These are phyloP conservation scores for Mytilinidion resinicola DNA, from an alignment of 495 filamentous ascomycete species.

Conservation along the genomic window DNA sequence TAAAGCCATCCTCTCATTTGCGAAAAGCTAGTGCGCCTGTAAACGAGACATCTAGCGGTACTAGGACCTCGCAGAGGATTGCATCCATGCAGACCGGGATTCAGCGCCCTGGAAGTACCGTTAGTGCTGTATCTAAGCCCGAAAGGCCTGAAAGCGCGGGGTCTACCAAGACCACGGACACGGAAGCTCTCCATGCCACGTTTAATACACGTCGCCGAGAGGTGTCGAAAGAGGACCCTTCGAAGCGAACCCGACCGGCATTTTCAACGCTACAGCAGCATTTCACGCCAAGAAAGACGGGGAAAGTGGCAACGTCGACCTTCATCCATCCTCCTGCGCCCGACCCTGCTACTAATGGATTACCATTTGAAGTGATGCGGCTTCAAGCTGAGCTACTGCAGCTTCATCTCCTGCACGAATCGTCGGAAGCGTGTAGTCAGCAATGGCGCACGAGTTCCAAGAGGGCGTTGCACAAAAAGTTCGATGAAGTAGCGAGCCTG, in stretches of 20 bases:
- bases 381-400: conserved; percentile 70
- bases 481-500: conserved; percentile 33
- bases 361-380: conserved; percentile 11
- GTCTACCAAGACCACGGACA: conserved; percentile 1
- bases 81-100: background rate
- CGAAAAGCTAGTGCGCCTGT: background rate
- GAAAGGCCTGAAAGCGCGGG: conserved; percentile 8
- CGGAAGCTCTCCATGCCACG: background rate
- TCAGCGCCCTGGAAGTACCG: conserved; percentile 11
- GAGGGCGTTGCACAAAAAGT: conserved; percentile 37
- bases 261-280: conserved; percentile 66
- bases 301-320: conserved; percentile 50
- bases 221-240: conserved; percentile 7
- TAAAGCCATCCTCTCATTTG: background rate
- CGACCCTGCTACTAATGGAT: conserved; percentile 47
- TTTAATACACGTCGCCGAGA: conserved; percentile 13
- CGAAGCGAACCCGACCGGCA: conserved; percentile 36
- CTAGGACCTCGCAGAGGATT: conserved; percentile 6
- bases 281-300: conserved; percentile 59
- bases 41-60: background rate
- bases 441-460: conserved; percentile 46
- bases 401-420: conserved; percentile 60
- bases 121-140: conserved; percentile 10
- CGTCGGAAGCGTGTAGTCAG: conserved; percentile 32
- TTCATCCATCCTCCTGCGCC: conserved; percentile 41